Conservation (phyloP, 2,329 filamentous ascomycete species). For the Plectosphaerella sp. region DNA sequence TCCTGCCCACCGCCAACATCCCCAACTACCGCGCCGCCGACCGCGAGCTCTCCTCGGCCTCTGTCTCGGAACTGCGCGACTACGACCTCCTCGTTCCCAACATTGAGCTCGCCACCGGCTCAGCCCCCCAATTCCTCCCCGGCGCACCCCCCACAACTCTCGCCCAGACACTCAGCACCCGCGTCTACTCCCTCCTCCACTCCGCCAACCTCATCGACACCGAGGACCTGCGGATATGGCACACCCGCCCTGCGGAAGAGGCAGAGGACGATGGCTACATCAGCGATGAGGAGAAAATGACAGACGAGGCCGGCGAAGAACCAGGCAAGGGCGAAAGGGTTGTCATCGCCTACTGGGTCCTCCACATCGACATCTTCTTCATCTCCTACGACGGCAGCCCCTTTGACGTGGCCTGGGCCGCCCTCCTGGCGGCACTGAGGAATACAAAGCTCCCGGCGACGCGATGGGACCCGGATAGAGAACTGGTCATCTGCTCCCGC, state of each 20-base stretch:
- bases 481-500: slow-evolving; percentile 71
- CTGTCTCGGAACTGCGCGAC: slow-evolving; percentile 46
- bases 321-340: slow-evolving; percentile 20
- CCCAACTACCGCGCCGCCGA: slow-evolving; percentile 53
- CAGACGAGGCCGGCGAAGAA: slow-evolving; percentile 26
- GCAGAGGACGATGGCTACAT: slow-evolving; percentile 29
- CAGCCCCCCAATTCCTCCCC: slow-evolving; percentile 78
- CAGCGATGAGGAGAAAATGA: slow-evolving; percentile 27
- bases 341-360: slow-evolving; percentile 85
- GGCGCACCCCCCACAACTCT: slow-evolving; percentile 74
- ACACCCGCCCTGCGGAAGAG: slow-evolving; percentile 46
- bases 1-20: slow-evolving; percentile 71
- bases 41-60: slow-evolving; percentile 23
- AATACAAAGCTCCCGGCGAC: slow-evolving; percentile 75
- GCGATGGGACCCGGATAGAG: slow-evolving; percentile 78
- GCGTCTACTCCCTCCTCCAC: slow-evolving; percentile 73
- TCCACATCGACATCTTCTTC: slow-evolving; percentile 94
- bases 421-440: slow-evolving; percentile 73
- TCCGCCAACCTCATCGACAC: slow-evolving; percentile 62
- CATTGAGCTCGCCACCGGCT: slow-evolving; percentile 86
- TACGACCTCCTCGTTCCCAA: slow-evolving; percentile 85
- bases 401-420: slow-evolving; percentile 87
- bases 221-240: slow-evolving; percentile 69
- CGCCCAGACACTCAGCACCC: slow-evolving; percentile 80
- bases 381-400: slow-evolving; percentile 89